Evolutionary conservation across 768 basidiomycete species (phyloP).

Genomic region (Tricholoma saponaceum): DNA sequence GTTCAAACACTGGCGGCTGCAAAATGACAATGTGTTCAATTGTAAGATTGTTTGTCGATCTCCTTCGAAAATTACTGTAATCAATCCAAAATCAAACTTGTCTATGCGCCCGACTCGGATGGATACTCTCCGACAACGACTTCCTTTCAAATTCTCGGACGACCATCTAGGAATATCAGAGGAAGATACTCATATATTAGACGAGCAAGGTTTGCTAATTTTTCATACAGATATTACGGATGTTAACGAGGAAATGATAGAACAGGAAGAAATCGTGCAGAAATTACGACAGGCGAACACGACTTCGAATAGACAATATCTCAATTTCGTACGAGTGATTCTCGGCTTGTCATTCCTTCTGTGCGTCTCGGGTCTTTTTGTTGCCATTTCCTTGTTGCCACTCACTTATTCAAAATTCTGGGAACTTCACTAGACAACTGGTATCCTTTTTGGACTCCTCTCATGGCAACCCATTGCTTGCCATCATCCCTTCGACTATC

Average conservation of each 20-base stretch:
- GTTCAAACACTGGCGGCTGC: neutral
- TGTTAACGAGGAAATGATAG: too few relatives aligned
- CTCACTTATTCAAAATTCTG: slow-evolving; percentile 7
- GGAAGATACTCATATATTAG: slow-evolving; percentile 32
- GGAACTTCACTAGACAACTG: slow-evolving; percentile 36
- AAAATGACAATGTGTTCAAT: neutral
- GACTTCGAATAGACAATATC: slow-evolving; percentile 36
- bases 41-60: neutral
- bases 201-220: slow-evolving; percentile 47
- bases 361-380: slow-evolving; percentile 29
- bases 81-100: neutral
- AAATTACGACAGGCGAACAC: slow-evolving; percentile 41
- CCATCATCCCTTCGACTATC: slow-evolving; percentile 32
- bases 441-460: slow-evolving; percentile 31
- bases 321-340: slow-evolving; percentile 34
- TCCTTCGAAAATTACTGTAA: neutral
- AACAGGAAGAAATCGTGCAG: slow-evolving; percentile 60
- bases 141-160: slow-evolving; percentile 37
- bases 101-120: neutral
- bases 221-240: too few relatives aligned
- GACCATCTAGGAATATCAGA: slow-evolving; percentile 21
- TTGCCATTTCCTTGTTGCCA: neutral
- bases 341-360: slow-evolving; percentile 42
- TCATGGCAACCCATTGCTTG: slow-evolving; percentile 42
- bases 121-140: slow-evolving; percentile 38